These are phyloP conservation scores for Alternaria solani DNA, from an alignment of 2,329 filamentous ascomycete genomes.

Conservation along the genomic window DNA sequence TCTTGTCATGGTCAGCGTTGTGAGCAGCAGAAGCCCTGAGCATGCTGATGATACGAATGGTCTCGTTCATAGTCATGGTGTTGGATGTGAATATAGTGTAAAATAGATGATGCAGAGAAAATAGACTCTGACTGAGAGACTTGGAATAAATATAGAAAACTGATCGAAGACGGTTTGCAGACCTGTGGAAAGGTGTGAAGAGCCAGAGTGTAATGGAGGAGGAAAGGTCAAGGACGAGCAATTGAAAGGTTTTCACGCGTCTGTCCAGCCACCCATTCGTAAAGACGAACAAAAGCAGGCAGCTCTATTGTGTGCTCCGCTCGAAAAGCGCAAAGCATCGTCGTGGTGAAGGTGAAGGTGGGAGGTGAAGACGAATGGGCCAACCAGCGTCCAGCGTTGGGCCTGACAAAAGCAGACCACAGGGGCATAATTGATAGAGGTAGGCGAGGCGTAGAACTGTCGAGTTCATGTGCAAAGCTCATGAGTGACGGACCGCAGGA, in stretches of 20 bases:
- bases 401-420: background rate
- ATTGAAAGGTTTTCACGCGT: background rate
- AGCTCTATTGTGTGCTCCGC: conserved; percentile 15
- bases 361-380: conserved; percentile 6
- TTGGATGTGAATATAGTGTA: background rate
- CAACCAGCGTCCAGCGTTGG: background rate
- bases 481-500: background rate
- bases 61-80: conserved; percentile 32
- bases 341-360: conserved; percentile 27
- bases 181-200: background rate
- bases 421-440: background rate
- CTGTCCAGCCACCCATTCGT: background rate
- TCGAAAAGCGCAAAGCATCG: conserved; percentile 9
- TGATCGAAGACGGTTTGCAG: background rate
- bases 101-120: background rate
- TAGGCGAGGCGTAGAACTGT: background rate
- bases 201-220: background rate
- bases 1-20: conserved; percentile 32
- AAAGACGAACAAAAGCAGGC: conserved; percentile 8
- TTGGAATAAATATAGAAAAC: conserved; percentile 4
- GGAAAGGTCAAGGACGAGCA: conserved; percentile 1
- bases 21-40: conserved; percentile 34
- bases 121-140: background rate
- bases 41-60: conserved; percentile 31
- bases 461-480: background rate